Conservation (phyloP, 139 green algal species). For the Choricystis sp. region DNA sequence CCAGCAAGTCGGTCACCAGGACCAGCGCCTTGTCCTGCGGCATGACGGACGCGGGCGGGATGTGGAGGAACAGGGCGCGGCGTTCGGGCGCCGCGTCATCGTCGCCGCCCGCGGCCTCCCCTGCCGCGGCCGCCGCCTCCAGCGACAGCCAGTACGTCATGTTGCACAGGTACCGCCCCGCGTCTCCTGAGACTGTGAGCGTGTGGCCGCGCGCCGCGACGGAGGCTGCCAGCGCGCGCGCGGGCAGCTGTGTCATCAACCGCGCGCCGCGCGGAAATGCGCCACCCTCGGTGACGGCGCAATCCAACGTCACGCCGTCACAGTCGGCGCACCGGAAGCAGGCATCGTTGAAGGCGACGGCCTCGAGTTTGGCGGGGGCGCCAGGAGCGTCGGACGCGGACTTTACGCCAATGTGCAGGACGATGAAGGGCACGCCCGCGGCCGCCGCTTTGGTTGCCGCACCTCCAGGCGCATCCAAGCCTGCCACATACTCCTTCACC, state of each 20-base stretch:
- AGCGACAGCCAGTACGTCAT: background rate
- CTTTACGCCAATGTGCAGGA: background rate
- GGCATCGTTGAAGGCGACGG: background rate
- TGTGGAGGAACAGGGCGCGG: background rate
- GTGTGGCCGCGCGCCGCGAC: no score
- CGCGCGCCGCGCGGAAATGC: no score
- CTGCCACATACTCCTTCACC: background rate
- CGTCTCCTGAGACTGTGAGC: background rate
- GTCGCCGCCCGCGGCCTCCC: background rate
- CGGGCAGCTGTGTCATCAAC: no score
- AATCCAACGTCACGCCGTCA: no score
- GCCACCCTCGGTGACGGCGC: no score
- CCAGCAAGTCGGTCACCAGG: background rate
- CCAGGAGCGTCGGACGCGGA: background rate
- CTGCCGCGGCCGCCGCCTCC: no score
- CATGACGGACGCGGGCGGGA: background rate
- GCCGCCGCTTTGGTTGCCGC: background rate
- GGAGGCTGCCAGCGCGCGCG: no score
- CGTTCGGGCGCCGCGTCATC: no score
- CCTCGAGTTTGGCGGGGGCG: no score
- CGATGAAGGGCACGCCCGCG: no score
- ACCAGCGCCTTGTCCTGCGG: background rate
- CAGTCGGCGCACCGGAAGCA: background rate
- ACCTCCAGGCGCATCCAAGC: background rate
- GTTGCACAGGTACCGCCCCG: background rate